phyloP scores from a whole-genome alignment of 176 grass and related monocot genomes.

The Phyllostachys edulis region DNA sequence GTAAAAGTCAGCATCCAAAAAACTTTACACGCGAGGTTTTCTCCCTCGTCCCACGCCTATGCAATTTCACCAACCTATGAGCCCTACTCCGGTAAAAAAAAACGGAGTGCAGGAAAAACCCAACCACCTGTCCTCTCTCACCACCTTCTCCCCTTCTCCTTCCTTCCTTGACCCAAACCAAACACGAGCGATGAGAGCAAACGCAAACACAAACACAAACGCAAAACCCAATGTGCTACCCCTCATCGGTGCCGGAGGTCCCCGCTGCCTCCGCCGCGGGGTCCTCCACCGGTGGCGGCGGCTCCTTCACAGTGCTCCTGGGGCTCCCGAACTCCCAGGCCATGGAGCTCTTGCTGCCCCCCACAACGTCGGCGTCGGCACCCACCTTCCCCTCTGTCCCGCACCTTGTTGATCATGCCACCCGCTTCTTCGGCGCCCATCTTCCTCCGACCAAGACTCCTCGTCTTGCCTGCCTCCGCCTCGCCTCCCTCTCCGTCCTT shows the following conservation, averaged over 20 bases:
- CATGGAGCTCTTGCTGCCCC: slow-evolving; percentile 41
- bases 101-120: background rate
- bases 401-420: slow-evolving; percentile 53
- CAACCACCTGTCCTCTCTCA: background rate
- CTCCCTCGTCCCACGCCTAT: background rate
- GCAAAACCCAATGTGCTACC: slow-evolving; percentile 38
- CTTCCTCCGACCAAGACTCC: too few species aligned
- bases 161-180: background rate
- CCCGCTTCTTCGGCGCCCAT: too few species aligned
- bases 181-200: background rate
- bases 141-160: background rate
- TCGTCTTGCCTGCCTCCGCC: too few species aligned
- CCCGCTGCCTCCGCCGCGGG: slow-evolving; percentile 10
- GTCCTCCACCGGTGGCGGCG: background rate
- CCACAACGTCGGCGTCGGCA: background rate
- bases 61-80: background rate
- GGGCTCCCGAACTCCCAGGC: slow-evolving; percentile 49
- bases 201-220: background rate
- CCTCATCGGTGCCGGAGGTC: slow-evolving; percentile 30
- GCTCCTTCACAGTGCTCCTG: slow-evolving; percentile 65
- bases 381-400: slow-evolving; percentile 63
- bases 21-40: background rate
- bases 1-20: slow-evolving; percentile 34
- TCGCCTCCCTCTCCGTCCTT: slow-evolving; percentile 39
- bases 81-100: background rate